A percentile compares a stretch with the other conserved stretches of the same genome.
phyloP scores from a whole-genome alignment of 805 yeast species.

The Cyberlindnera galapagoensis region DNA sequence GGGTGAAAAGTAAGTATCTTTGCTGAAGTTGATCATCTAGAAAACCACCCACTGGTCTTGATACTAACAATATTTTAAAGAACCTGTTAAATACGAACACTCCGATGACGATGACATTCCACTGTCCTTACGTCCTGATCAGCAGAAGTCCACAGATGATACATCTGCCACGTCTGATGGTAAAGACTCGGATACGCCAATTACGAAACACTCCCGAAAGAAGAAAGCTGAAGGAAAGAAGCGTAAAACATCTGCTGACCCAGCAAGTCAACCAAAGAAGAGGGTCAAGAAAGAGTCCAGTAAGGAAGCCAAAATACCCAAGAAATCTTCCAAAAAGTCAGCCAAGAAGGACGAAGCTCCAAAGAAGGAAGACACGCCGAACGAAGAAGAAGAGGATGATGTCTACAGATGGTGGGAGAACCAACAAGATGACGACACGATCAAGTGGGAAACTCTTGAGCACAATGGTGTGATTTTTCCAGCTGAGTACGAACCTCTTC shows the following conservation, averaged over 20 bases:
- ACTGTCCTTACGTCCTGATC: constrained; percentile 14
- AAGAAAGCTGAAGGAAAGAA: constrained; percentile 20
- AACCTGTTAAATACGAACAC: constrained; percentile 6
- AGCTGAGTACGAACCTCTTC: constrained; percentile 84
- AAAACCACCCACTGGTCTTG: background rate
- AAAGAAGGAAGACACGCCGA: constrained; percentile 26
- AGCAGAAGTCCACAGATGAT: constrained; percentile 7
- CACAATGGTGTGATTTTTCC: constrained; percentile 94
- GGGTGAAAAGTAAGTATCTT: constrained; percentile 17
- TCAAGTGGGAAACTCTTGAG: constrained; percentile 80
- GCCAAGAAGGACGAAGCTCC: constrained; percentile 21
- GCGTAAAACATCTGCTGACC: too few relatives aligned
- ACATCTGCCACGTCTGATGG: constrained; percentile 18
- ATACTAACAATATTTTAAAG: constrained; percentile 3
- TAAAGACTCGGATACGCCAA: constrained; percentile 23
- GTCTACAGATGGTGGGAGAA: constrained; percentile 85
- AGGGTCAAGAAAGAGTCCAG: constrained; percentile 17
- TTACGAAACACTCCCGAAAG: constrained; percentile 14
- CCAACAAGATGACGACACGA: constrained; percentile 58
- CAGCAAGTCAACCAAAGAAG: too few relatives aligned
- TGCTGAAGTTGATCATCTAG: background rate
- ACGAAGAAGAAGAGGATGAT: constrained; percentile 47
- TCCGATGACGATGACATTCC: constrained; percentile 20
- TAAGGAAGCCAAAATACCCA: constrained; percentile 4
- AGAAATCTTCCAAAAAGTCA: constrained; percentile 3